phyloP scores from a whole-genome alignment of 345 rosid genomes.

The Salix exigua region DNA sequence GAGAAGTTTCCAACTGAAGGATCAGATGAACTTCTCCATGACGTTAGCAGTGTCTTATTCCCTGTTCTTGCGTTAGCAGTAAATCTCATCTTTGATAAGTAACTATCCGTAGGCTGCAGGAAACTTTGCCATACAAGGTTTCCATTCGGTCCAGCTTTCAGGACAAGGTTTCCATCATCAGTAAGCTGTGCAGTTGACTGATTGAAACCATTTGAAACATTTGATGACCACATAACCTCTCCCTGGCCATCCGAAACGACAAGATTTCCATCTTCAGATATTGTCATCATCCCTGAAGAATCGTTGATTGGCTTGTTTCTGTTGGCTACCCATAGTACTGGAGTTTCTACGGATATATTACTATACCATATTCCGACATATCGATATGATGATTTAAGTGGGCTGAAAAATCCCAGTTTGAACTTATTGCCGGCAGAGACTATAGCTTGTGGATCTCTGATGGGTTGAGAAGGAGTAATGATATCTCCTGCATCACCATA shows the following conservation, averaged over 20 bases:
- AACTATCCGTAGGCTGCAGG: constrained; percentile 25
- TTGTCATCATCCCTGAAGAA: constrained; percentile 33
- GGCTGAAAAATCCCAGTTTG: background rate
- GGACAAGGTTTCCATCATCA: constrained; percentile 27
- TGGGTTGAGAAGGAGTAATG: background rate
- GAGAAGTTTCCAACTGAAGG: too few relatives aligned
- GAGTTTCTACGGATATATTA: background rate
- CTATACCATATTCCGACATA: constrained; percentile 11
- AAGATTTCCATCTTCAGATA: constrained; percentile 15
- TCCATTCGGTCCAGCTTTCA: too few relatives aligned
- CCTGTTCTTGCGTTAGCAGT: background rate
- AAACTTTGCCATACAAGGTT: constrained; percentile 1
- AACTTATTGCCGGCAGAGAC: background rate
- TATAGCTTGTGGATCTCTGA: constrained; percentile 6
- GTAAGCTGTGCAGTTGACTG: too few relatives aligned
- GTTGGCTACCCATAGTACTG: constrained; percentile 2
- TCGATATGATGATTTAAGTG: background rate
- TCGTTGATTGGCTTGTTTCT: constrained; percentile 12
- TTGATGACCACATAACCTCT: too few relatives aligned
- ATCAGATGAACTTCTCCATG: too few relatives aligned
- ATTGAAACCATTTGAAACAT: too few relatives aligned
- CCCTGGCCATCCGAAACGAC: too few relatives aligned
- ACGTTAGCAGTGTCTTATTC: too few relatives aligned
- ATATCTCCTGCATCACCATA: background rate
- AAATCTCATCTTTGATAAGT: constrained; percentile 35